Conservation (phyloP, 2,329 filamentous ascomycete genomes). For the Ascochyta lentis region DNA sequence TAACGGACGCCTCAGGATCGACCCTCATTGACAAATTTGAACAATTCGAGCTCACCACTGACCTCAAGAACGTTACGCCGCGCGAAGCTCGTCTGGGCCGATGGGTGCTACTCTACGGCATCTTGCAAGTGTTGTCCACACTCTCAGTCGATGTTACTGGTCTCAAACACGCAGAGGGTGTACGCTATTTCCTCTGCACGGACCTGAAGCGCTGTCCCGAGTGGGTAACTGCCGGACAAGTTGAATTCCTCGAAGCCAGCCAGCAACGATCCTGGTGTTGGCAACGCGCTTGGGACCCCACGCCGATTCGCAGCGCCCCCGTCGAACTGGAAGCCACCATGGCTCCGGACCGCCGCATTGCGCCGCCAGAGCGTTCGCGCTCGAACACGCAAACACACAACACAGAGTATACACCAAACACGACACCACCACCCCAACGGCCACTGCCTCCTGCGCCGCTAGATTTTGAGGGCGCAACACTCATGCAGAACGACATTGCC, state of each 20-base stretch:
- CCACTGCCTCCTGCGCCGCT: constrained; percentile 17
- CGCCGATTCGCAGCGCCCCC: constrained; percentile 28
- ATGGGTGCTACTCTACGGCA: constrained; percentile 53
- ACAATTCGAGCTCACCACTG: constrained; percentile 49
- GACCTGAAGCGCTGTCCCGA: constrained; percentile 47
- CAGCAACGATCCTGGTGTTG: constrained; percentile 47
- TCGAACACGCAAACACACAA: not conserved
- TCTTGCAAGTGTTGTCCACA: constrained; percentile 51
- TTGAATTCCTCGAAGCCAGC: constrained; percentile 35
- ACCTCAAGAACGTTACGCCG: constrained; percentile 42
- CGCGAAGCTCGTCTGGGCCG: constrained; percentile 53
- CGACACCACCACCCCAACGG: constrained; percentile 12
- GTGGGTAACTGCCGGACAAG: constrained; percentile 43
- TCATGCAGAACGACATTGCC: constrained; percentile 36
- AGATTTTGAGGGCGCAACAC: constrained; percentile 30
- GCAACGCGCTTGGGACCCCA: constrained; percentile 42
- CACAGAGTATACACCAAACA: not conserved
- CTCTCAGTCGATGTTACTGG: constrained; percentile 51
- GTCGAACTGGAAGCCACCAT: constrained; percentile 39
- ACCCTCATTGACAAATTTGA: constrained; percentile 51
- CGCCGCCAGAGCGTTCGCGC: not conserved
- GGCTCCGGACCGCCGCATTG: not conserved
- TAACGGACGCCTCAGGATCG: constrained; percentile 38
- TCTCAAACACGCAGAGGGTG: constrained; percentile 46
- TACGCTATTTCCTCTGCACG: constrained; percentile 51